A percentile compares a stretch with the other conserved stretches of the same genome.
Conservation (phyloP, 2,329 filamentous ascomycete genomes). For the Pseudofabraea citricarpa region DNA sequence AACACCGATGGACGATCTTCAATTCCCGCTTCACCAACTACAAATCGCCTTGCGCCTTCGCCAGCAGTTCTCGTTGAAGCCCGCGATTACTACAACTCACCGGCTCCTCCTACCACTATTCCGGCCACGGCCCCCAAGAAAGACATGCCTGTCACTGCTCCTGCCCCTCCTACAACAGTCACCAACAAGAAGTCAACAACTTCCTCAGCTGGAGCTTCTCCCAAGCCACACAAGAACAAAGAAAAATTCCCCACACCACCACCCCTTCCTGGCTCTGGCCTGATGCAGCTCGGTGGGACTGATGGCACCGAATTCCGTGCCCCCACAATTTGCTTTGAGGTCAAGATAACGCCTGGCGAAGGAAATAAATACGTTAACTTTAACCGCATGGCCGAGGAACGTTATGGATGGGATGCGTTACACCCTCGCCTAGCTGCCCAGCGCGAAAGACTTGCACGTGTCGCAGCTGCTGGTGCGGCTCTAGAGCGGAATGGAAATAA, state of each 20-base stretch:
- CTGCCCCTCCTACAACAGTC: slow-evolving; percentile 13
- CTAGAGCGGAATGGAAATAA: slow-evolving; percentile 69
- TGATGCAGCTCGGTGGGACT: slow-evolving; percentile 56
- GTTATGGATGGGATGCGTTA: slow-evolving; percentile 89
- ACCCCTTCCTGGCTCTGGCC: slow-evolving; percentile 57
- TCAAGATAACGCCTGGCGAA: slow-evolving; percentile 69
- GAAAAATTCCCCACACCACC: slow-evolving; percentile 36
- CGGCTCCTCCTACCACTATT: slow-evolving; percentile 18
- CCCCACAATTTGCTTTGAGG: slow-evolving; percentile 78
- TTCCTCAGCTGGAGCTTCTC: slow-evolving; percentile 46
- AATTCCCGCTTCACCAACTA: slow-evolving; percentile 25
- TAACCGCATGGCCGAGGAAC: slow-evolving; percentile 85
- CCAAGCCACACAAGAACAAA: slow-evolving; percentile 45
- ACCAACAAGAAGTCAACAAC: slow-evolving; percentile 34
- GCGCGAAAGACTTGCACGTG: slow-evolving; percentile 78
- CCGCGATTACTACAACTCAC: slow-evolving; percentile 5
- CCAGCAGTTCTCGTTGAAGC: slow-evolving; percentile 6
- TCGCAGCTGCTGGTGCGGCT: slow-evolving; percentile 82
- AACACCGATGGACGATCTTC: slow-evolving; percentile 19
- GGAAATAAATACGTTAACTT: slow-evolving; percentile 94
- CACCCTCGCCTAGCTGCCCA: slow-evolving; percentile 89
- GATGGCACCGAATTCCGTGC: slow-evolving; percentile 53
- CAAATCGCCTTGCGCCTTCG: slow-evolving; percentile 20
- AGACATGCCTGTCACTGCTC: slow-evolving; percentile 10
- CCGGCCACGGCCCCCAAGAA: slow-evolving; percentile 15